These are phyloP conservation scores for Didymellaceae sp. DNA, from an alignment of 2,329 filamentous ascomycete species.

Conservation along the genomic window DNA sequence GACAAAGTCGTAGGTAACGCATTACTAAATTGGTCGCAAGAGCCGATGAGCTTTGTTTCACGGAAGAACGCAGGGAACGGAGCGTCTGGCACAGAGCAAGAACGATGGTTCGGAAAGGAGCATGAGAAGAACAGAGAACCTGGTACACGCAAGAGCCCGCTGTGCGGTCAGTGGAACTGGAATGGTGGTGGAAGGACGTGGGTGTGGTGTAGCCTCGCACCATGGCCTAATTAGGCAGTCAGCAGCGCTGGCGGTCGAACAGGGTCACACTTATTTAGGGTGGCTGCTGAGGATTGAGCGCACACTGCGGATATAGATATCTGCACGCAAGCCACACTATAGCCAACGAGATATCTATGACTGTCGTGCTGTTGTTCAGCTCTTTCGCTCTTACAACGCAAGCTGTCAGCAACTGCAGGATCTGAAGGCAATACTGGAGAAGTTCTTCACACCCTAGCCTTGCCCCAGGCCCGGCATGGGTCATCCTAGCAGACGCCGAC, in stretches of 20 bases:
- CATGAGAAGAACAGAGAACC: not conserved
- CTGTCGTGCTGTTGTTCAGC: conserved; percentile 5
- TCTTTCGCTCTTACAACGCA: not conserved
- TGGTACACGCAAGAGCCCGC: conserved; percentile 16
- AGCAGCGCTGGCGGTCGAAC: conserved; percentile 26
- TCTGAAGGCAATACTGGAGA: conserved; percentile 13
- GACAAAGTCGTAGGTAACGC: conserved; percentile 11
- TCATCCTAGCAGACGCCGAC: conserved; percentile 5
- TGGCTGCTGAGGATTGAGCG: conserved; percentile 20
- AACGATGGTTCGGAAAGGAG: not conserved
- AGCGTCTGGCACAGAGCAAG: conserved; percentile 4
- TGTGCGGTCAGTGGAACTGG: conserved; percentile 16
- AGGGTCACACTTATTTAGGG: conserved; percentile 34
- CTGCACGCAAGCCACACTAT: conserved; percentile 3
- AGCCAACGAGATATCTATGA: too few species aligned
- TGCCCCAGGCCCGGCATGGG: conserved; percentile 28
- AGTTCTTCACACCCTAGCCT: conserved; percentile 27
- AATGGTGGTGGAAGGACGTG: conserved; percentile 25
- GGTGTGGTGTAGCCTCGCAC: conserved; percentile 33
- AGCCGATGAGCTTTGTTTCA: conserved; percentile 22
- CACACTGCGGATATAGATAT: not conserved
- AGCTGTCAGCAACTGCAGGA: conserved; percentile 6
- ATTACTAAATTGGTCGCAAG: conserved; percentile 24
- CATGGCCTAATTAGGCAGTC: conserved; percentile 14
- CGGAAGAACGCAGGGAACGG: conserved; percentile 11